Evolutionary conservation across 2,329 filamentous ascomycete species (phyloP), one percentile per base, ranked within the genome.

Genomic region (Beauveria asiatica): DNA sequence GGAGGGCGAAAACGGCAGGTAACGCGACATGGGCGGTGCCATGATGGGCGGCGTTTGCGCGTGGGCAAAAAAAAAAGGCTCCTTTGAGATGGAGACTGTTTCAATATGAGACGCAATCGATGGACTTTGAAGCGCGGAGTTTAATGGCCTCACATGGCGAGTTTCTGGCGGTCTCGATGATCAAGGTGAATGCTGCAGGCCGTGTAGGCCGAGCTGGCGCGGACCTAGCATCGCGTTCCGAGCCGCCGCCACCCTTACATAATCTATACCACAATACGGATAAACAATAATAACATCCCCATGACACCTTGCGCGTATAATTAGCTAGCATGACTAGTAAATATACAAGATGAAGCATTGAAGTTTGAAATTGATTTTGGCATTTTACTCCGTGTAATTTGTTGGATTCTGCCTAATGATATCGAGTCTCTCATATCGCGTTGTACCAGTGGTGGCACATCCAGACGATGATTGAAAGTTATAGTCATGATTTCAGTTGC

Each of bases 1-100:
- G 49, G 80, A 78, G 23, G 78, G 72, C 63, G 83, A 78, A 73
- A 87, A 87, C 30, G 84, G 84, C 57, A 84, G 74, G 63, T 77
- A 72, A 60, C 77, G 79, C 64, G 72, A 65, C 39, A 81, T 67
- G 48, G 23, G 23, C n/a, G 73, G 67, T 57, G 70, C 61, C 72
- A 76, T 76, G 57, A 62, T 63, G 41, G 61, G 50, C 58, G 56
- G 55, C 33, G 5, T 21, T 19, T 27, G 21, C n/a, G n/a, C n/a
- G 17, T 9, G n/a, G 16, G 30, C 16, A 21, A 16, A 45, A 37
- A 37, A 37, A 21, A 21, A 21, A 19, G 5, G 27, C 17, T n/a
- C 19, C 2, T 13, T 8, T 39, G 16, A n/a, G 8, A 27, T 17
- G 41, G 52, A 16, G 5, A 30, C n/a, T 42, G 17, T n/a, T 42